phyloP scores from a whole-genome alignment of 352 stramenopile species.

The Bremia lactucae region DNA sequence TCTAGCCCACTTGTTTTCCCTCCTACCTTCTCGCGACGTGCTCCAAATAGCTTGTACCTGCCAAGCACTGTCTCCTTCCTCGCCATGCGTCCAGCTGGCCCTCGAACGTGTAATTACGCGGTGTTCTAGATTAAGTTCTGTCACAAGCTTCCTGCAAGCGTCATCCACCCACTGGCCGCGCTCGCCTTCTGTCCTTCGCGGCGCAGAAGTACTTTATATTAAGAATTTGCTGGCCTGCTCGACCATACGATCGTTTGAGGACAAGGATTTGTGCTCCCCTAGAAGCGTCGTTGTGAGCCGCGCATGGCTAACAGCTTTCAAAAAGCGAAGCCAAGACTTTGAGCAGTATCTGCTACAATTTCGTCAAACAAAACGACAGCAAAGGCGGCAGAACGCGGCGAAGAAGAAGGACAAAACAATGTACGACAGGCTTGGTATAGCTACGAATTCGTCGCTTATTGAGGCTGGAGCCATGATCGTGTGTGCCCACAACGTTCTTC shows the following conservation, averaged over 20 bases:
- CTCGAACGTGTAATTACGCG: slow-evolving; percentile 48
- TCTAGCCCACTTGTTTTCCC: slow-evolving; percentile 48
- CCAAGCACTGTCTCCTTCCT: slow-evolving; percentile 22
- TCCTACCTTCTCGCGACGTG: slow-evolving; percentile 50
- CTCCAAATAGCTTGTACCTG: slow-evolving; percentile 37
- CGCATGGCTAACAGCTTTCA: slow-evolving; percentile 64
- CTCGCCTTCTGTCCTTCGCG: slow-evolving; percentile 39
- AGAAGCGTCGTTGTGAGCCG: slow-evolving; percentile 55
- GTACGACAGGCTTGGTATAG: slow-evolving; percentile 4
- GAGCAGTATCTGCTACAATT: slow-evolving; percentile 76
- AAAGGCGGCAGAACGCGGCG: slow-evolving; percentile 29
- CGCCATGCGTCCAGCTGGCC: slow-evolving; percentile 33
- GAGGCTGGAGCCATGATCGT: slow-evolving; percentile 43
- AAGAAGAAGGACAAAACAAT: slow-evolving; percentile 16
- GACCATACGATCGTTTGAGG: slow-evolving; percentile 28
- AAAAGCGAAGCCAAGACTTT: slow-evolving; percentile 53
- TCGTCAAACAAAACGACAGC: slow-evolving; percentile 53
- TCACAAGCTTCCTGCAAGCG: slow-evolving; percentile 35
- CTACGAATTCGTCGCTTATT: slow-evolving; percentile 16
- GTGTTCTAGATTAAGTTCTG: slow-evolving; percentile 32
- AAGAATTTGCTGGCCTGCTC: slow-evolving; percentile 40
- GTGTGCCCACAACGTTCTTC: slow-evolving; percentile 47
- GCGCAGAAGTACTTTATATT: slow-evolving; percentile 50
- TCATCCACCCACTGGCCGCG: slow-evolving; percentile 56
- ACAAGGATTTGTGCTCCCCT: slow-evolving; percentile 20